Evolutionary conservation across 2,329 filamentous ascomycete species (phyloP), one percentile per base, ranked within the genome.

Genomic region (Colletotrichum karsti): DNA sequence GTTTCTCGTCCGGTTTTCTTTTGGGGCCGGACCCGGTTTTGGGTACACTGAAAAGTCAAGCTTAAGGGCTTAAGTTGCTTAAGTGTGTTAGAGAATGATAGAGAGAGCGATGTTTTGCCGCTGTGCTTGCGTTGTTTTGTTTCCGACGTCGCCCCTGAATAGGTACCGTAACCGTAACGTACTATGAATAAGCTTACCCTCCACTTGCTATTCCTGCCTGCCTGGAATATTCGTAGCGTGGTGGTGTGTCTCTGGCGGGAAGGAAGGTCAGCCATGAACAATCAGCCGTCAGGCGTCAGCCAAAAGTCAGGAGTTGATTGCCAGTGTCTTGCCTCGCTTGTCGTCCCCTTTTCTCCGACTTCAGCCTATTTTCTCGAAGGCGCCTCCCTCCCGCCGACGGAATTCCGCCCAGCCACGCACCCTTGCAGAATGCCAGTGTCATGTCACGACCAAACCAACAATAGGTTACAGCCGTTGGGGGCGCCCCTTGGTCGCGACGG

Each of bases 221-320:
- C 42, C 18, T 22, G 24, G 6, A 13, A 22, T 46, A 59, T 48
- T 26, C 55, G 12, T 35, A 13, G 9, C 15, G 4, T 35, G 33
- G 2, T 13, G 33, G 12, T 35, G 10, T 35, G 10, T 13, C 4
- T 35, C 33, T 35, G 33, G 13, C 62, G 44, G 46, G 62, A 60
- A 15, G 37, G 26, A 37, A 41, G 51, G 35, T 33, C 26, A 35
- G 50, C 26, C 12, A 55, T n/a, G 8, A 39, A 8, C 12, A 41
- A 35, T 33, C 37, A 57, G 15, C 53, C 26, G 13, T 33, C 35
- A 48, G 37, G 22, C 35, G 22, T 48, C 56, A 66, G 46, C 56
- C 48, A 12, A 59, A 22, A 5, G 60, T 64, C 60, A 53, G 35
- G 53, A 67, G 64, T 67, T 67, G 15, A 67, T 67, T 67, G 53